phyloP scores from a whole-genome alignment of 2,329 filamentous ascomycete species.

The Trichophaea hybrida region DNA sequence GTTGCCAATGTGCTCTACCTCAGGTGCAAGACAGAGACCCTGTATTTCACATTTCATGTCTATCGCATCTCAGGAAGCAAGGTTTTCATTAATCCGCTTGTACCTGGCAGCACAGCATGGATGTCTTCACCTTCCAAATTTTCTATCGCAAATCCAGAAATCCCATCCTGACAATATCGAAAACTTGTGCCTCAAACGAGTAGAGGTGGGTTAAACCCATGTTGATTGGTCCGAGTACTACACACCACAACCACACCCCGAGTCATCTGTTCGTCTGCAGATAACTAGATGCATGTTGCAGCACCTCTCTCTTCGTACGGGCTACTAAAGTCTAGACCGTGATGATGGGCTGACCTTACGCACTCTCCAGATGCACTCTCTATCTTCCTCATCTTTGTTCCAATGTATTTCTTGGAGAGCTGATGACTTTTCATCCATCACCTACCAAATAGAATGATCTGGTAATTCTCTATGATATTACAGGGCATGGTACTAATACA shows the following conservation, averaged over 20 bases:
- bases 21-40: no score
- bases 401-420: no score
- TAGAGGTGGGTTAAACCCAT: neutral
- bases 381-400: no score
- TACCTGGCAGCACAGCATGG: neutral
- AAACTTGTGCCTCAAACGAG: neutral
- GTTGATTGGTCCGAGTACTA: neutral
- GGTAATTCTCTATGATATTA: no score
- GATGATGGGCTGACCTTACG: no score
- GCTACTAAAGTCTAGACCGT: neutral
- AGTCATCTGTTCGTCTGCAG: no score
- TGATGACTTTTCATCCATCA: no score
- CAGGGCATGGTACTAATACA: no score
- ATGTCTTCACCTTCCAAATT: neutral
- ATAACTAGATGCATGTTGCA: neutral
- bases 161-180: neutral
- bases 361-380: no score
- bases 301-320: neutral
- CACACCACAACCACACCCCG: neutral
- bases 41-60: no score
- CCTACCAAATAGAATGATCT: no score
- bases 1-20: neutral
- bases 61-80: no score
- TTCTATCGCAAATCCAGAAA: neutral
- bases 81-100: neutral